These are phyloP conservation scores for Boletus coccyginus DNA, from an alignment of 768 basidiomycete genomes.

Conservation along the genomic window DNA sequence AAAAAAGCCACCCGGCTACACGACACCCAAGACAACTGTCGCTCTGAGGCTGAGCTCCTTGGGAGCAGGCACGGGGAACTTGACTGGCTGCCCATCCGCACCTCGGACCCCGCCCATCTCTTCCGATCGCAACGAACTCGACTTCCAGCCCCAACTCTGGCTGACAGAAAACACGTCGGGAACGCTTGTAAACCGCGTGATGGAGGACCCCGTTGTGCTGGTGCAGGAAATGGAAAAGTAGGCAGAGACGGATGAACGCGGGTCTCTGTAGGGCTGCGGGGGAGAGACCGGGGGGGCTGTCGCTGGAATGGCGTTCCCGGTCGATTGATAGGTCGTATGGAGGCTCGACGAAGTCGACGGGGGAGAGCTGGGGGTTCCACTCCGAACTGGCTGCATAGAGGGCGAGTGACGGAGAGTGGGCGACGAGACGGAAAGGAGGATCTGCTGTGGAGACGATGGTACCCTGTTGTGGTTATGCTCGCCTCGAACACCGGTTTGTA, in stretches of 20 bases:
- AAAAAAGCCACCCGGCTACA: conserved; percentile 35
- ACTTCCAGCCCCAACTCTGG: conserved; percentile 96
- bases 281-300: conserved; percentile 50
- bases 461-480: conserved; percentile 29
- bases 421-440: conserved; percentile 25
- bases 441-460: conserved; percentile 31
- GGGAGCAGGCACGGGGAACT: conserved; percentile 30
- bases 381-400: conserved; percentile 46
- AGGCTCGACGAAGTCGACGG: conserved; percentile 20
- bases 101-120: conserved; percentile 40
- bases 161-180: conserved; percentile 83
- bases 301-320: conserved; percentile 32
- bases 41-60: conserved; percentile 67
- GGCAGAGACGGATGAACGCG: conserved; percentile 65
- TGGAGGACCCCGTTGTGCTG: conserved; percentile 73
- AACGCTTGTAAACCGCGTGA: conserved; percentile 81
- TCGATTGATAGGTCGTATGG: conserved; percentile 23
- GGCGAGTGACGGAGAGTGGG: conserved; percentile 41
- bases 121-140: conserved; percentile 50
- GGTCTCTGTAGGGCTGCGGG: conserved; percentile 71
- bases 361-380: conserved; percentile 39
- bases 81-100: conserved; percentile 31
- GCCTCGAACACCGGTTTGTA: conserved; percentile 24
- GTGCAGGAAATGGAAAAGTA: conserved; percentile 86
- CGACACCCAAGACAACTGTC: conserved; percentile 74